These are phyloP conservation scores for Hysterium pulicare DNA, from an alignment of 2,329 filamentous ascomycete species.

Conservation along the genomic window DNA sequence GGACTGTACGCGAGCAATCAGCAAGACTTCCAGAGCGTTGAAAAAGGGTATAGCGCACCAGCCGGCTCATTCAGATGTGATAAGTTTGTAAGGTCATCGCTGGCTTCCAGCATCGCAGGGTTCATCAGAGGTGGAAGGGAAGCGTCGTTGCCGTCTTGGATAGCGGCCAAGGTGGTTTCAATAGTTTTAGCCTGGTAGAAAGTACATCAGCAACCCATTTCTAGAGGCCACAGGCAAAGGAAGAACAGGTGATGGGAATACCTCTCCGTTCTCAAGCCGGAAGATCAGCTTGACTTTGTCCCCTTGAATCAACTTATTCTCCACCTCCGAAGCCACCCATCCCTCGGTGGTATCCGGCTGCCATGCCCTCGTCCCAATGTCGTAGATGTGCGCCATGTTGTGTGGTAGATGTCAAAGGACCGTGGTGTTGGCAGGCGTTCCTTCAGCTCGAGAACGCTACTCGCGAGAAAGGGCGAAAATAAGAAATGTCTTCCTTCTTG, in stretches of 20 bases:
- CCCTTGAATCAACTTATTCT: conserved; percentile 78
- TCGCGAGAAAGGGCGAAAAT: not conserved
- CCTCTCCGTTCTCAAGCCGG: conserved; percentile 88
- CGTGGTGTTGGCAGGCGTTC: not conserved
- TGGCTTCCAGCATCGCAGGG: conserved; percentile 95
- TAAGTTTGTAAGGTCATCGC: conserved; percentile 94
- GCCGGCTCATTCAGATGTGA: conserved; percentile 98
- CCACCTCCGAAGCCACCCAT: conserved; percentile 94
- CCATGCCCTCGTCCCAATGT: conserved; percentile 96
- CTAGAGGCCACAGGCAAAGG: not conserved
- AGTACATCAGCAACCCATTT: not conserved
- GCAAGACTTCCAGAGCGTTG: conserved; percentile 15
- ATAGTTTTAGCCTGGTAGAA: conserved; percentile 67
- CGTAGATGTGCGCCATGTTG: conserved; percentile 85
- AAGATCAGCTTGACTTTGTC: conserved; percentile 87
- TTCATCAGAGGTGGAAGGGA: conserved; percentile 94
- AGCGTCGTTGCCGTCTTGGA: conserved; percentile 73
- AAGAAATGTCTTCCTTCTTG: not conserved
- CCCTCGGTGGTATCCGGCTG: conserved; percentile 94
- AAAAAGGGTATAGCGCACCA: conserved; percentile 54
- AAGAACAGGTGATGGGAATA: conserved; percentile 37
- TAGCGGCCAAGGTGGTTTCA: conserved; percentile 70
- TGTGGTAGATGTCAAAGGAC: conserved; percentile 8
- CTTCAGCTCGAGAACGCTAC: not conserved
- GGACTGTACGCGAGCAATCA: conserved; percentile 57